Base-by-base conservation (phyloP, 768 basidiomycete species). In the Clavaria fumosa region DNA sequence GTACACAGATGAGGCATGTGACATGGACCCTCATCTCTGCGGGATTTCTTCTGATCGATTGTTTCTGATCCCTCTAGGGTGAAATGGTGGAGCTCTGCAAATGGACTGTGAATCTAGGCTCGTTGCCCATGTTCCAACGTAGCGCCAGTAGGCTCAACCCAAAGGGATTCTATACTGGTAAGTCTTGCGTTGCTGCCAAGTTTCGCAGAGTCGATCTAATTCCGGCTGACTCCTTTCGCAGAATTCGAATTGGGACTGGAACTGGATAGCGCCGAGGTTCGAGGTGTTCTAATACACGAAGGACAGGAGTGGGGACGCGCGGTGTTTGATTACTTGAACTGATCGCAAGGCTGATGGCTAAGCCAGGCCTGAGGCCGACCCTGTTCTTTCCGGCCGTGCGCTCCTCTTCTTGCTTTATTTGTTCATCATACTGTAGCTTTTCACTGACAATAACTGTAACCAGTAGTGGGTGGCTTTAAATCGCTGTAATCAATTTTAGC, bases 201-300 rank as follows among this genome's bases (percentile, higher is more conserved):
- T 15, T 27, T 35, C 2, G 5, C 38, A 35, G 27, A 14, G 38
- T 33, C 31, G 21, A 35, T 18, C 45, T n/a, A 12, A 11, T 10
- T 28, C 10, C 15, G 14, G 21, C 32, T 4, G 26, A 18, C 19
- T 34, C 5, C 22, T 14, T 10, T 38, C 27, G 31, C 30, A 84
- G 82, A 86, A 52, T 89, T 86, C 46, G 83, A 86, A 53, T 69
- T 88, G 3, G 84, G 78, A 5, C 58, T 88, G 42, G 84, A 84
- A 57, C 58, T 88, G 48, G 83, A 88, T 53, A 83, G 82, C 45
- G 82, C 78, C 39, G 84, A 88, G 60, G 82, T 88, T 49, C 76
- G 85, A 40, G 84, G 83, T 15, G 74, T 83, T 41, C 53, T 86
- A 42, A 55, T 85, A 32, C 77, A 76, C 50, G 72, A 80, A 37